Percentiles rank a stretch among this genome's conserved stretches.
Conservation (phyloP, 1,284 basidiomycete species). For the Ceratobasidium papillatum region DNA sequence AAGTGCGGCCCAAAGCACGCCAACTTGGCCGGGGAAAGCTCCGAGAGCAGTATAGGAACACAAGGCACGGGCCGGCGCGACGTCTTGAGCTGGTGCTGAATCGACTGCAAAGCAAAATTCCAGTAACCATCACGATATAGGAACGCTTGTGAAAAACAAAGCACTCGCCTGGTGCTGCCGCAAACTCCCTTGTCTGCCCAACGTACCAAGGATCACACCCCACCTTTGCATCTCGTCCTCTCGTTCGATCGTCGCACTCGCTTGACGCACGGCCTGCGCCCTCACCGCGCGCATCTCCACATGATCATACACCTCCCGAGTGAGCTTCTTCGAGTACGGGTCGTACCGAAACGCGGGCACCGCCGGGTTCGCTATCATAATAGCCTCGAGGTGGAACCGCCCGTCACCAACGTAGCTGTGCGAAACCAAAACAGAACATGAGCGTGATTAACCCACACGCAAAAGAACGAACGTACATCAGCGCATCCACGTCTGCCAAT, state of each 20-base stretch:
- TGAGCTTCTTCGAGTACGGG: slow-evolving; percentile 97
- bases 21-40: slow-evolving; percentile 94
- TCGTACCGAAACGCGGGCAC: slow-evolving; percentile 98
- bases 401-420: slow-evolving; percentile 95
- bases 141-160: neutral
- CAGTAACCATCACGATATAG: slow-evolving; percentile 20
- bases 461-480: slow-evolving; percentile 66
- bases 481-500: slow-evolving; percentile 75
- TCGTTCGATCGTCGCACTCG: slow-evolving; percentile 67
- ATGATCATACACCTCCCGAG: slow-evolving; percentile 92
- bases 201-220: slow-evolving; percentile 95
- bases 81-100: slow-evolving; percentile 70
- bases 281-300: slow-evolving; percentile 82
- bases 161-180: slow-evolving; percentile 76
- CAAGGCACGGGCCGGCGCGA: slow-evolving; percentile 71
- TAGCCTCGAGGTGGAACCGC: slow-evolving; percentile 96
- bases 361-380: slow-evolving; percentile 99
- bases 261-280: slow-evolving; percentile 79
- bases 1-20: slow-evolving; percentile 80
- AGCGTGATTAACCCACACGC: neutral
- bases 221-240: slow-evolving; percentile 60
- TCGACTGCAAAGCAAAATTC: slow-evolving; percentile 63
- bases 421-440: no score
- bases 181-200: slow-evolving; percentile 94
- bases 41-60: slow-evolving; percentile 92